A percentile compares a stretch with the other conserved stretches of the same genome.
phyloP scores from a whole-genome alignment of 345 rosid genomes.

The Salix arbutifolia region DNA sequence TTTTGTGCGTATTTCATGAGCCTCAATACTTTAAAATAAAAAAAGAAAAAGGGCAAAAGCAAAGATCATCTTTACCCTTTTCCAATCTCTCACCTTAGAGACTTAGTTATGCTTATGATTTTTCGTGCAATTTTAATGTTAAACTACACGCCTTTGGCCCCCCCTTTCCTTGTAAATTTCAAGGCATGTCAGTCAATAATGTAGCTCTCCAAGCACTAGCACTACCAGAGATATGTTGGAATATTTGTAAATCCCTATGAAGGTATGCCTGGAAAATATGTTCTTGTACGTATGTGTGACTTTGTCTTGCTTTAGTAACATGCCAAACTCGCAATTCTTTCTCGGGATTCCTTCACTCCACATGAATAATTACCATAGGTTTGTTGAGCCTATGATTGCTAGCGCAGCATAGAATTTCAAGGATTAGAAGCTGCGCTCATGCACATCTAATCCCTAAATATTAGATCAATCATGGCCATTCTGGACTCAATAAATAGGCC shows the following conservation, averaged over 20 bases:
- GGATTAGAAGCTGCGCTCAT: conserved; percentile 10
- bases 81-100: conserved; percentile 37
- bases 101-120: conserved; percentile 41
- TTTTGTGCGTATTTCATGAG: conserved; percentile 20
- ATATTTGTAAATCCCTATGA: conserved; percentile 45
- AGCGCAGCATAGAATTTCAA: conserved; percentile 10
- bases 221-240: conserved; percentile 21
- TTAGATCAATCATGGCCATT: conserved; percentile 27
- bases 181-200: conserved; percentile 41
- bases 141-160: conserved; percentile 2
- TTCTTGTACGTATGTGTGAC: conserved; percentile 35
- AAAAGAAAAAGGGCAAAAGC: conserved; percentile 4
- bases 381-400: conserved; percentile 6
- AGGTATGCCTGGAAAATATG: conserved; percentile 38
- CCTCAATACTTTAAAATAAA: conserved; percentile 19
- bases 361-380: conserved; percentile 7
- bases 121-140: conserved; percentile 38
- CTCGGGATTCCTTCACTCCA: conserved; percentile 28
- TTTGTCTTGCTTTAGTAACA: conserved; percentile 80
- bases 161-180: conserved; percentile 28
- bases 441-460: conserved; percentile 13
- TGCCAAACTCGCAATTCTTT: conserved; percentile 58
- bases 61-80: conserved; percentile 34
- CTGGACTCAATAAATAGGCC: conserved; percentile 9
- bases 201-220: conserved; percentile 10